Evolutionary conservation across 805 yeast species (phyloP).

Genomic region (Candida sanyiensis): DNA sequence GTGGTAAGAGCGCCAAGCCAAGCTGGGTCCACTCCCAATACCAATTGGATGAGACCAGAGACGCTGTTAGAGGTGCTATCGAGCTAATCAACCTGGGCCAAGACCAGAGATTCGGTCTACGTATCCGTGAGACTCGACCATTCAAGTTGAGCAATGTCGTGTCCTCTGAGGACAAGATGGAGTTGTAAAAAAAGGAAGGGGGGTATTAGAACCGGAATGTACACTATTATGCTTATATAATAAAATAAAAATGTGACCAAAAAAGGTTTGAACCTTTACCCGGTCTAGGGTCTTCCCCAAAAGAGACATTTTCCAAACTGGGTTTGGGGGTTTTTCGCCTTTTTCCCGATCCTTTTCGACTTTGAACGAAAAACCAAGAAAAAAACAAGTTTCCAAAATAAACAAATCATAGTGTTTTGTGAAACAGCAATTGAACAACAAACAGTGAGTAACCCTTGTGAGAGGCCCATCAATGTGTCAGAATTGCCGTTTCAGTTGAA

Average conservation of each 20-base stretch:
- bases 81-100: slow-evolving; percentile 54
- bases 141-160: slow-evolving; percentile 31
- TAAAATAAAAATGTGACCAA: no score
- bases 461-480: neutral
- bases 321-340: no score
- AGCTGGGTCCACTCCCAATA: slow-evolving; percentile 83
- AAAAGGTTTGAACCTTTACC: no score
- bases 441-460: slow-evolving; percentile 4
- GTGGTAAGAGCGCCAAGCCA: slow-evolving; percentile 71
- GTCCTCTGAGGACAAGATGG: slow-evolving; percentile 7
- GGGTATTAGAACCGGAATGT: neutral
- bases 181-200: slow-evolving; percentile 5
- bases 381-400: slow-evolving; percentile 7
- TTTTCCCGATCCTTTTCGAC: neutral
- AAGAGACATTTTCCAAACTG: no score
- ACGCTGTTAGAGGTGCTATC: slow-evolving; percentile 39
- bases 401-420: slow-evolving; percentile 7
- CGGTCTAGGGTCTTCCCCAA: neutral
- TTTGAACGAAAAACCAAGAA: slow-evolving; percentile 2
- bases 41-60: slow-evolving; percentile 48
- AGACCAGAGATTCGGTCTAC: slow-evolving; percentile 66
- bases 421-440: slow-evolving; percentile 6
- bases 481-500: no score
- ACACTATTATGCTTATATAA: slow-evolving; percentile 1
- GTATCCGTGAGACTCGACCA: slow-evolving; percentile 58